Evolutionary conservation across 768 basidiomycete species (phyloP).

Genomic region (Lactifluus volemus): DNA sequence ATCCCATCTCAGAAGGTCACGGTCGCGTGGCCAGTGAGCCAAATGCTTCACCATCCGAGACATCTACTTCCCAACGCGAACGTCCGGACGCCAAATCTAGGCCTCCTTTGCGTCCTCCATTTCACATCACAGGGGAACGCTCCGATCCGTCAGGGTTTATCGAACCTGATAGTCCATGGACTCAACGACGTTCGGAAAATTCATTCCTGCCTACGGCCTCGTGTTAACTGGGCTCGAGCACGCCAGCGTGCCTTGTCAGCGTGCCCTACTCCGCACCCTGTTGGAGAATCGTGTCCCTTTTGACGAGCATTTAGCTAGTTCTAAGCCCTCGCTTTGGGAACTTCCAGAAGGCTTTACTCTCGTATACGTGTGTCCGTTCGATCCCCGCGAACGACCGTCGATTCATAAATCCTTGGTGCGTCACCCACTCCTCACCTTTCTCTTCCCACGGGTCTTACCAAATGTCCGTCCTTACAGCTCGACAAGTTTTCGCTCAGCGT

Average conservation of each 20-base stretch:
- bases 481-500: slow-evolving; percentile 76
- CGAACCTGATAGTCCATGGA: background rate
- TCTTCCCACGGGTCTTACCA: background rate
- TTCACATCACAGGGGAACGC: slow-evolving; percentile 29
- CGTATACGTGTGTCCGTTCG: slow-evolving; percentile 62
- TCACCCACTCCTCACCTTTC: slow-evolving; percentile 1
- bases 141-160: slow-evolving; percentile 9
- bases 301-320: slow-evolving; percentile 28
- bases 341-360: slow-evolving; percentile 63
- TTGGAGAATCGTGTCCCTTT: slow-evolving; percentile 43
- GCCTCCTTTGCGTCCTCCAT: slow-evolving; percentile 12
- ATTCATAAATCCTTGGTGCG: slow-evolving; percentile 61
- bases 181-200: slow-evolving; percentile 9
- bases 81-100: background rate
- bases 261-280: slow-evolving; percentile 46
- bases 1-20: background rate
- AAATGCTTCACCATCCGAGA: background rate
- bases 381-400: slow-evolving; percentile 54
- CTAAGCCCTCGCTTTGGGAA: slow-evolving; percentile 33
- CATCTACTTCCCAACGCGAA: background rate
- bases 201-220: slow-evolving; percentile 44
- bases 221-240: slow-evolving; percentile 68
- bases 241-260: slow-evolving; percentile 44
- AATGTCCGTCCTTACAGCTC: slow-evolving; percentile 38
- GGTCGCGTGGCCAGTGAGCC: background rate